phyloP scores from a whole-genome alignment of 192 early-diverging fungal genomes.

The Cladochytrium replicatum region DNA sequence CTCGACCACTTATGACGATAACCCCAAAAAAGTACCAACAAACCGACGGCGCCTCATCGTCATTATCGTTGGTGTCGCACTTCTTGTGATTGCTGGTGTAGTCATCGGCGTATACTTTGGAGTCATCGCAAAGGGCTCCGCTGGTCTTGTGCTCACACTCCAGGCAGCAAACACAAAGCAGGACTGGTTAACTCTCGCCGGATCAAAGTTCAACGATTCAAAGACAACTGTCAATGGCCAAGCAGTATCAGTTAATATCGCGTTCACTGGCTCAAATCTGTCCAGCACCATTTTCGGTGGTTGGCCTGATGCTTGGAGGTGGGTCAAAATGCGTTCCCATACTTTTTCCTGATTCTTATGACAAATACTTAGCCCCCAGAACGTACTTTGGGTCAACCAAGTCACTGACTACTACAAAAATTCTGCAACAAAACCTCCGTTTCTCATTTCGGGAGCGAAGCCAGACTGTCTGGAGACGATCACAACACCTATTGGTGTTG shows the following conservation, averaged over 20 bases:
- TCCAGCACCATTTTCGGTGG: no score
- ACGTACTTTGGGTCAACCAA: background rate
- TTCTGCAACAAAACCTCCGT: background rate
- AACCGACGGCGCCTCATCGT: no score
- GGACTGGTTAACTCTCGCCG: background rate
- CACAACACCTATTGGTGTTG: background rate
- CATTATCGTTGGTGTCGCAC: background rate
- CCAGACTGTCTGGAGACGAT: background rate
- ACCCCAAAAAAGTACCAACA: no score
- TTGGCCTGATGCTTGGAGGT: no score
- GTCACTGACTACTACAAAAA: background rate
- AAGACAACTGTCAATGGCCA: no score
- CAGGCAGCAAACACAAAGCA: background rate
- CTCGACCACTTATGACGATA: no score
- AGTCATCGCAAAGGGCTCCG: background rate
- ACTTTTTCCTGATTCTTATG: no score
- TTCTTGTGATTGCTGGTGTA: background rate
- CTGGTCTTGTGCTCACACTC: background rate
- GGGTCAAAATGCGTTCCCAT: no score
- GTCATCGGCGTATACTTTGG: background rate
- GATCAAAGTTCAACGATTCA: background rate
- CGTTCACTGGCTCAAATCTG: no score
- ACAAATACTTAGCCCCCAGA: background rate
- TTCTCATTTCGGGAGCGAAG: background rate
- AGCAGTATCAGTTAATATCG: no score